phyloP scores from a whole-genome alignment of 805 yeast genomes.

The Millerozyma miso region DNA sequence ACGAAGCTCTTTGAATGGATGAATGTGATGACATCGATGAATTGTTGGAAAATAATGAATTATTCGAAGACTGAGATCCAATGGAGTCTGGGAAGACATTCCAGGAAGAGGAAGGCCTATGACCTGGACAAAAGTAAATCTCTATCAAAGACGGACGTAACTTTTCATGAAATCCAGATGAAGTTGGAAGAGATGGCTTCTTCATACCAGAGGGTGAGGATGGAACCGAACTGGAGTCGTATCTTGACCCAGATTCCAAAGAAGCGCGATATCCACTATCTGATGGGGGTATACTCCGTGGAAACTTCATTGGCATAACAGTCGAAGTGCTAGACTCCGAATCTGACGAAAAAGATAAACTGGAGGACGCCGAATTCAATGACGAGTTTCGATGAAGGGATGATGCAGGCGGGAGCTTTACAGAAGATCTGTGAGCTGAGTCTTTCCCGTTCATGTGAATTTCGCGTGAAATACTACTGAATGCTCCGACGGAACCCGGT shows the following conservation, averaged over 20 bases:
- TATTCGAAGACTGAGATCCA: constrained; percentile 23
- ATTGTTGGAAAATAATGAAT: constrained; percentile 34
- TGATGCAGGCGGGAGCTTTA: constrained; percentile 19
- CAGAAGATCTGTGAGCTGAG: constrained; percentile 6
- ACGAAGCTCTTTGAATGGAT: constrained; percentile 22
- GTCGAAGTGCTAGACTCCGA: constrained; percentile 1
- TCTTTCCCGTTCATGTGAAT: constrained; percentile 3
- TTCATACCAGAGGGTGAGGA: constrained; percentile 9
- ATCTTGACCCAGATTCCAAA: not conserved
- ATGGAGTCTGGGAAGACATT: constrained; percentile 16
- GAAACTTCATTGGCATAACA: constrained; percentile 2
- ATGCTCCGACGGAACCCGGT: not conserved
- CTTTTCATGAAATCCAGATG: constrained; percentile 20
- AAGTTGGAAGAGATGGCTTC: constrained; percentile 15
- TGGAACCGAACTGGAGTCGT: constrained; percentile 7
- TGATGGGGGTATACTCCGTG: constrained; percentile 11
- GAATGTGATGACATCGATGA: constrained; percentile 31
- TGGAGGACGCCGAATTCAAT: constrained; percentile 4
- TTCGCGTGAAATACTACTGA: constrained; percentile 1
- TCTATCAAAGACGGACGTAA: constrained; percentile 35
- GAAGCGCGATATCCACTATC: not conserved
- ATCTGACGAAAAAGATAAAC: constrained; percentile 3
- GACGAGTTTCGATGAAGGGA: constrained; percentile 13
- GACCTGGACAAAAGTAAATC: constrained; percentile 17
- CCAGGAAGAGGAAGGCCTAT: not conserved